These are phyloP conservation scores for Lathyrus tuberosus DNA, from an alignment of 306 rosid species.

Conservation along the genomic window DNA sequence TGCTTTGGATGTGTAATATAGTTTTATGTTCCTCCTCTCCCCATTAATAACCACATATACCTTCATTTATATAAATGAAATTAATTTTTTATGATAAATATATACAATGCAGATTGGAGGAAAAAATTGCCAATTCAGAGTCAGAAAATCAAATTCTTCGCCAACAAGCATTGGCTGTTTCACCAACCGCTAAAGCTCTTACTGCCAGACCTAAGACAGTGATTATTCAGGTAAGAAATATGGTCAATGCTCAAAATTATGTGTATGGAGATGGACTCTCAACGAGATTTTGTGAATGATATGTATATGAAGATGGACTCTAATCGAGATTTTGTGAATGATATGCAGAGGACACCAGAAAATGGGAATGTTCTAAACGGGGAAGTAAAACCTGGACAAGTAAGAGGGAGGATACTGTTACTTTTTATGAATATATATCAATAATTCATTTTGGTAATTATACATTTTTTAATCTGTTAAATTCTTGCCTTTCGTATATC, in stretches of 20 bases:
- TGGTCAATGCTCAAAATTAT: constrained; percentile 31
- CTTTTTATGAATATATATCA: constrained; percentile 35
- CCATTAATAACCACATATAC: constrained; percentile 14
- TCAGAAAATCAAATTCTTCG: constrained; percentile 99
- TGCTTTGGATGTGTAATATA: constrained; percentile 19
- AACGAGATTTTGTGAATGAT: constrained; percentile 26
- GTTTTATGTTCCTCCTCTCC: constrained; percentile 11
- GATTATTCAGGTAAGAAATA: constrained; percentile 77
- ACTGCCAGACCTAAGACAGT: constrained; percentile 79
- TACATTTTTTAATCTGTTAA: constrained; percentile 22
- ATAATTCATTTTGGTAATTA: constrained; percentile 9
- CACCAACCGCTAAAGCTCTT: constrained; percentile 83
- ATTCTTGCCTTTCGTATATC: constrained; percentile 34
- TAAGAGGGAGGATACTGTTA: constrained; percentile 52
- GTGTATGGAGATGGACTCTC: constrained; percentile 32
- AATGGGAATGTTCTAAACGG: constrained; percentile 85
- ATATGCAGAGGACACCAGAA: constrained; percentile 90
- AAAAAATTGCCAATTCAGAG: constrained; percentile 92
- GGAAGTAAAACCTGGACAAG: constrained; percentile 64
- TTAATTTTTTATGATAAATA: constrained; percentile 29
- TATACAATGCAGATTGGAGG: constrained; percentile 78
- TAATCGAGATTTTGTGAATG: constrained; percentile 41
- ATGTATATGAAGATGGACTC: constrained; percentile 31
- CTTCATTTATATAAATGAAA: constrained; percentile 24
- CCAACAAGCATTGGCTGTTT: constrained; percentile 95